Conservation (phyloP, 352 stramenopile species). For the Phytophthora agathidicida region DNA sequence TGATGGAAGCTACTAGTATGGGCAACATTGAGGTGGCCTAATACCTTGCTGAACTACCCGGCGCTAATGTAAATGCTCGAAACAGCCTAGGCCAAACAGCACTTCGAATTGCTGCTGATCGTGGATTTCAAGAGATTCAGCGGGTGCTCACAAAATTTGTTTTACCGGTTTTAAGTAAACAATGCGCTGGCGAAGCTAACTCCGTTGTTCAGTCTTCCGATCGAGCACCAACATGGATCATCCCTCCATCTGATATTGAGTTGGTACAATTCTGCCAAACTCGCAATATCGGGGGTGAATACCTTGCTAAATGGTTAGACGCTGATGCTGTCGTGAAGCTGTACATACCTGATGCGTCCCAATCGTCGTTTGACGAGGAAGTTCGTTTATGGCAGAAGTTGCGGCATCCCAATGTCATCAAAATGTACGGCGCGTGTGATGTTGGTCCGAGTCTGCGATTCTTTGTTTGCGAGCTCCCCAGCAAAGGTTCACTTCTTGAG, state of each 20-base stretch:
- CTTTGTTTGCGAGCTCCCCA: conserved; percentile 20
- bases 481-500: conserved; percentile 3
- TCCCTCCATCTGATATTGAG: conserved; percentile 10
- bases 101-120: neutral
- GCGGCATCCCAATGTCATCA: conserved; percentile 28
- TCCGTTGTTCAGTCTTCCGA: neutral
- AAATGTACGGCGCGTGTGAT: conserved; percentile 20
- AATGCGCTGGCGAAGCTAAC: too few relatives aligned
- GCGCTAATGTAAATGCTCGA: neutral
- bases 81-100: neutral
- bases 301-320: conserved; percentile 20
- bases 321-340: conserved; percentile 18
- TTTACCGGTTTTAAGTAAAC: neutral
- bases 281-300: conserved; percentile 8
- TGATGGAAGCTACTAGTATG: neutral
- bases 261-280: neutral
- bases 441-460: conserved; percentile 6
- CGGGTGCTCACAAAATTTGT: conserved; percentile 1
- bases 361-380: conserved; percentile 1
- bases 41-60: neutral
- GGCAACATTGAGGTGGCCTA: neutral
- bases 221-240: neutral
- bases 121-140: neutral
- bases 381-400: conserved; percentile 14
- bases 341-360: neutral